A percentile compares a stretch with the other conserved stretches of the same genome.
Conservation (phyloP, 2,329 filamentous ascomycete species). For the Sphaerulina vaccinii region DNA sequence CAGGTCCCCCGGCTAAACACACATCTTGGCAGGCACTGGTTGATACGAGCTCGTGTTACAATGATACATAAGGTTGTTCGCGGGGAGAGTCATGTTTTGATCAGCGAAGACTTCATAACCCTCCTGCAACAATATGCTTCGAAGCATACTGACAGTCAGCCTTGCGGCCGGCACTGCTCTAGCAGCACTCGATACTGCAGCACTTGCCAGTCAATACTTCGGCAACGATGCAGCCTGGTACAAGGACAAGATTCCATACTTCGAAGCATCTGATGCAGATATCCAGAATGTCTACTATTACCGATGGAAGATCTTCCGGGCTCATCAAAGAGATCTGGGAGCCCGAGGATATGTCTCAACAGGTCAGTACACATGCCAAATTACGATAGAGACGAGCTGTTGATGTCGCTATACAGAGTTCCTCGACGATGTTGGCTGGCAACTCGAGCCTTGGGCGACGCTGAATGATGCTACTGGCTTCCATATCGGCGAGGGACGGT, state of each 20-base stretch:
- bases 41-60: not conserved
- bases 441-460: constrained; percentile 44
- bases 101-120: not conserved
- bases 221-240: constrained; percentile 46
- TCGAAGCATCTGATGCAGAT: constrained; percentile 41
- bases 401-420: too few species aligned
- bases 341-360: constrained; percentile 46
- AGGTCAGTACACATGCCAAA: constrained; percentile 5
- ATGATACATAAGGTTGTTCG: not conserved
- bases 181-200: constrained; percentile 31
- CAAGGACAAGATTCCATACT: constrained; percentile 41
- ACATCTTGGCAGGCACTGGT: not conserved
- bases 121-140: not conserved
- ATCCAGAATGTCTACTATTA: constrained; percentile 49
- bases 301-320: constrained; percentile 46
- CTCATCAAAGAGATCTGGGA: constrained; percentile 47
- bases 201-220: constrained; percentile 38
- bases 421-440: constrained; percentile 46
- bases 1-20: not conserved
- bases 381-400: too few species aligned
- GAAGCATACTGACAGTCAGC: not conserved
- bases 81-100: not conserved
- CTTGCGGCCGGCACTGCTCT: constrained; percentile 1
- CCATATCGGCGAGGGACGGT: constrained; percentile 47
- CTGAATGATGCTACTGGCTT: constrained; percentile 48